Conservation (phyloP, 345 rosid species). For the Populus euphratica region DNA sequence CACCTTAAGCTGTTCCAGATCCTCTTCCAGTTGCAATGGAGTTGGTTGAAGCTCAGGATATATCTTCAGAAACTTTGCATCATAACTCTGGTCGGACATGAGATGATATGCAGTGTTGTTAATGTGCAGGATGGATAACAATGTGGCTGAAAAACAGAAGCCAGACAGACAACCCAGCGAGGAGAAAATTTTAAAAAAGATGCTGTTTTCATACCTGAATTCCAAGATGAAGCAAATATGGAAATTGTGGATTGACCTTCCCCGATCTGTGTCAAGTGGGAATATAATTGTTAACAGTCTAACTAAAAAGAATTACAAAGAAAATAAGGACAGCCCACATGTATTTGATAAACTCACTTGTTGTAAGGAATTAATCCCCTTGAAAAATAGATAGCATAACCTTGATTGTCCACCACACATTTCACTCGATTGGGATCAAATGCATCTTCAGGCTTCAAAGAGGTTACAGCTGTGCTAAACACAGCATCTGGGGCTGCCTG, state of each 20-base stretch:
- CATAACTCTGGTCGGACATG: slow-evolving; percentile 63
- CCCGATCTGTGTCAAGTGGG: slow-evolving; percentile 55
- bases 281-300: slow-evolving; percentile 6
- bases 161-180: background rate
- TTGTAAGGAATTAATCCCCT: slow-evolving; percentile 89
- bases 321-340: background rate
- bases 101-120: background rate
- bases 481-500: slow-evolving; percentile 94
- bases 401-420: slow-evolving; percentile 75
- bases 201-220: slow-evolving; percentile 58
- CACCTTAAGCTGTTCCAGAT: slow-evolving; percentile 94
- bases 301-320: background rate
- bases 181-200: background rate
- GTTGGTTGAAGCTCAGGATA: slow-evolving; percentile 83
- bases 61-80: slow-evolving; percentile 74
- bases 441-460: slow-evolving; percentile 85
- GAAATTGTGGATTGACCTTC: slow-evolving; percentile 69
- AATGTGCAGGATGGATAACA: background rate
- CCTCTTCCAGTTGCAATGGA: slow-evolving; percentile 89
- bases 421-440: slow-evolving; percentile 90
- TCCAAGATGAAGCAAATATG: slow-evolving; percentile 95
- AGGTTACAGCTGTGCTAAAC: slow-evolving; percentile 92
- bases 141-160: background rate
- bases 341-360: slow-evolving; percentile 51
- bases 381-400: slow-evolving; percentile 86